Percentiles rank a stretch among this genome's conserved stretches.
These are phyloP conservation scores for Margaritispora aquatica DNA, from an alignment of 495 filamentous ascomycete genomes.

Conservation along the genomic window DNA sequence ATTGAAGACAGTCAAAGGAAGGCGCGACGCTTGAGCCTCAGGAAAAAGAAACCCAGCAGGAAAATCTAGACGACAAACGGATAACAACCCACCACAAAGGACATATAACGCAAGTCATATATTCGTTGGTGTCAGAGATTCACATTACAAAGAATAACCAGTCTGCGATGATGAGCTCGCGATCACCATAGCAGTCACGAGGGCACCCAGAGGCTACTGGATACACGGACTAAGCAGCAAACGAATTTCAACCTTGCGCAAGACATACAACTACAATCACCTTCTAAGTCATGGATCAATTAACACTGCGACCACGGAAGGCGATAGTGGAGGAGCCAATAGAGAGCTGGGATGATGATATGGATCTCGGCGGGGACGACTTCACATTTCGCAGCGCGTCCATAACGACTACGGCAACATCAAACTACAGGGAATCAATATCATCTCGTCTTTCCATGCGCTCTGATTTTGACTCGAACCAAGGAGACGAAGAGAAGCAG, in stretches of 20 bases:
- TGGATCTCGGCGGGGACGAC: constrained; percentile 69
- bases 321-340: constrained; percentile 53
- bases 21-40: background rate
- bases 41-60: background rate
- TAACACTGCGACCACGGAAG: constrained; percentile 48
- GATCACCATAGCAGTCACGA: constrained; percentile 12
- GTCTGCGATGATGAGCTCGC: constrained; percentile 17
- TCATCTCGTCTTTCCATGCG: constrained; percentile 72
- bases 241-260: constrained; percentile 2
- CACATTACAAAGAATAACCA: background rate
- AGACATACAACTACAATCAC: background rate
- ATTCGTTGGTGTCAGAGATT: background rate
- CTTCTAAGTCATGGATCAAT: constrained; percentile 43
- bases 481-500: constrained; percentile 80
- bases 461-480: constrained; percentile 71
- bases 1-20: background rate
- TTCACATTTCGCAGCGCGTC: constrained; percentile 61
- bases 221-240: background rate
- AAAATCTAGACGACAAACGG: constrained; percentile 5
- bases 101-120: background rate
- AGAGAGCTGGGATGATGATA: constrained; percentile 86
- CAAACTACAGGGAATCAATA: constrained; percentile 63
- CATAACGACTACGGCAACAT: constrained; percentile 47
- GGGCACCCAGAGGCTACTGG: constrained; percentile 5
- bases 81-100: background rate